Percentiles rank a stretch among this genome's conserved stretches.
phyloP scores from a whole-genome alignment of 2,329 filamentous ascomycete species.

The Aspergillus hortae region DNA sequence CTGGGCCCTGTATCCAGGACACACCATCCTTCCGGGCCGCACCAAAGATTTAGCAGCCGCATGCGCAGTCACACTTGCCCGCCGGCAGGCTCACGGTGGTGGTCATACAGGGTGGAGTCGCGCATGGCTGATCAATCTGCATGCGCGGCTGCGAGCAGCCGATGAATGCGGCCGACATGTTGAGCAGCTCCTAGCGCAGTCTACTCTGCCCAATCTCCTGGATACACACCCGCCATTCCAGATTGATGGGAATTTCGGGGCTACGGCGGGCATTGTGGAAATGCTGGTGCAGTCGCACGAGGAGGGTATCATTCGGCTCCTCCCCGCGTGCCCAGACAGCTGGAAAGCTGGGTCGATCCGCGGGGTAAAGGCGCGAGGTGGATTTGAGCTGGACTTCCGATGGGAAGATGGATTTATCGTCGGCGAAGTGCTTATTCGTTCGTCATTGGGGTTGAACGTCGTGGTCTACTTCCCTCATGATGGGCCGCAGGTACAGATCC shows the following conservation, averaged over 20 bases:
- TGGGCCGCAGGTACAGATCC: slow-evolving; percentile 12
- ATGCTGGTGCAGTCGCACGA: slow-evolving; percentile 43
- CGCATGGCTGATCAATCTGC: slow-evolving; percentile 50
- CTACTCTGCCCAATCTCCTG: slow-evolving; percentile 45
- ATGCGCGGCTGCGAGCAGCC: slow-evolving; percentile 44
- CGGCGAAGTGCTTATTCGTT: slow-evolving; percentile 13
- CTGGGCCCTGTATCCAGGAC: slow-evolving; percentile 48
- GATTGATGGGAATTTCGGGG: slow-evolving; percentile 52
- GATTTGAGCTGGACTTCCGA: slow-evolving; percentile 36
- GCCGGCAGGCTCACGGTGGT: slow-evolving; percentile 38
- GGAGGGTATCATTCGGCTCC: slow-evolving; percentile 31
- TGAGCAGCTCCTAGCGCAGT: slow-evolving; percentile 37
- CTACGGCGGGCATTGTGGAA: slow-evolving; percentile 46
- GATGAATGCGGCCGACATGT: slow-evolving; percentile 38
- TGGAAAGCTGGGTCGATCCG: slow-evolving; percentile 35
- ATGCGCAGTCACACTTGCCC: slow-evolving; percentile 20
- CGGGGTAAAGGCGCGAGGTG: slow-evolving; percentile 34
- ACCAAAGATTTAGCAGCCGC: slow-evolving; percentile 31
- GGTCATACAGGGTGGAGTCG: slow-evolving; percentile 53
- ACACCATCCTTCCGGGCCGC: slow-evolving; percentile 32
- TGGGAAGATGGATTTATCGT: slow-evolving; percentile 30
- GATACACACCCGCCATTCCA: slow-evolving; percentile 49
- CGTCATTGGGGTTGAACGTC: slow-evolving; percentile 11
- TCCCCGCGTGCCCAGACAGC: slow-evolving; percentile 36
- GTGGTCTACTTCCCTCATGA: slow-evolving; percentile 18